phyloP scores from a whole-genome alignment of 169 alveolate species.

The Plasmodium chabaudi region DNA sequence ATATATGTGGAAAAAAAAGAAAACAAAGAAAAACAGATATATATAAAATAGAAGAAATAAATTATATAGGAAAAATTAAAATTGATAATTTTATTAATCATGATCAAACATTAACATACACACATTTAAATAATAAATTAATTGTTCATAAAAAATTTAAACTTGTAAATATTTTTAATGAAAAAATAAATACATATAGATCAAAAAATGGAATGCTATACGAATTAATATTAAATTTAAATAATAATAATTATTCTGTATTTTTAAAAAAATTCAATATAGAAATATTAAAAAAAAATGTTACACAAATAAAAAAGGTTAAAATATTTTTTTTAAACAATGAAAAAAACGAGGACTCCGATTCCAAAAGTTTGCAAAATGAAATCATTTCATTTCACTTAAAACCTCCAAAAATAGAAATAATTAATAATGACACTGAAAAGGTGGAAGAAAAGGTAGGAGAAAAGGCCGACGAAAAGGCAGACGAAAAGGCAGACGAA shows the following conservation, averaged over 20 bases:
- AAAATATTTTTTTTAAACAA: constrained; percentile 29
- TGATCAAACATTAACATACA: constrained; percentile 2
- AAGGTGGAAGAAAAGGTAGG: too few species aligned
- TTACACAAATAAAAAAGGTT: constrained; percentile 36
- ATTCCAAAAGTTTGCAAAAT: neutral
- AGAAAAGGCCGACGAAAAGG: too few species aligned
- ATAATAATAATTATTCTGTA: constrained; percentile 58
- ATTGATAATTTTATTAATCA: constrained; percentile 48
- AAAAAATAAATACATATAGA: constrained; percentile 70
- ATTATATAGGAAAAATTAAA: constrained; percentile 48
- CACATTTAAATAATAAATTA: constrained; percentile 47
- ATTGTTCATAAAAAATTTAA: constrained; percentile 45
- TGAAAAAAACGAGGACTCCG: neutral
- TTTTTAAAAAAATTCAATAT: constrained; percentile 47
- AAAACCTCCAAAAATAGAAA: neutral
- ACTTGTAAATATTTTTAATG: constrained; percentile 56
- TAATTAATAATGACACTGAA: neutral
- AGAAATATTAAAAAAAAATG: constrained; percentile 23
- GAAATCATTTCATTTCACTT: neutral
- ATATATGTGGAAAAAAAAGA: constrained; percentile 20
- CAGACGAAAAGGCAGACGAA: too few species aligned
- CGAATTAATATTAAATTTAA: constrained; percentile 60
- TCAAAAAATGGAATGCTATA: constrained; percentile 45
- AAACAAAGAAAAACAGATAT: constrained; percentile 51
- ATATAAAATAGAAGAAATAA: constrained; percentile 17